Conservation (phyloP, 2,329 filamentous ascomycete species). For the Arthrobotrys sphaeroides region DNA sequence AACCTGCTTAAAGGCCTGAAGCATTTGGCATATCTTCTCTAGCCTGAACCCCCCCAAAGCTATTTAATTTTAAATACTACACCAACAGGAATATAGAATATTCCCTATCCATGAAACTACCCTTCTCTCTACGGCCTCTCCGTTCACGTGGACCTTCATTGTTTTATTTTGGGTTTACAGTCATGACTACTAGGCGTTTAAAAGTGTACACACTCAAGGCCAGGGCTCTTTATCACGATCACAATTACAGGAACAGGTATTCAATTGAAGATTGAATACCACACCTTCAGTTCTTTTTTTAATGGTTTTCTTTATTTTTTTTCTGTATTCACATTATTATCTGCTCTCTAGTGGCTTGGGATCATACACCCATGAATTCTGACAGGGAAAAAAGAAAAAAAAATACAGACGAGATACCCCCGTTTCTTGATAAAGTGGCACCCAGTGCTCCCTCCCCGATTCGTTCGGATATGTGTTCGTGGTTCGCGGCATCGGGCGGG, state of each 20-base stretch:
- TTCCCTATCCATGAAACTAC: background rate
- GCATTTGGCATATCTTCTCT: background rate
- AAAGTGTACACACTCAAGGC: conserved; percentile 30
- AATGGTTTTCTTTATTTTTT: conserved; percentile 21
- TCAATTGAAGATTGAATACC: background rate
- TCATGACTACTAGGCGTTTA: conserved; percentile 39
- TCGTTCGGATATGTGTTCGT: background rate
- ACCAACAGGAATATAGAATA: conserved; percentile 8
- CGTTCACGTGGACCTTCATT: conserved; percentile 12
- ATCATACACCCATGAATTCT: conserved; percentile 3
- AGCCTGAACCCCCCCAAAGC: background rate
- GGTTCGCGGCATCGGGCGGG: background rate
- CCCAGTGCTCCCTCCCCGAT: background rate
- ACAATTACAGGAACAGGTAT: background rate
- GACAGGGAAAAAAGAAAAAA: background rate
- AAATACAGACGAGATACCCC: conserved; percentile 17
- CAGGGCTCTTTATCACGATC: conserved; percentile 20
- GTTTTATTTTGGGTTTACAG: background rate
- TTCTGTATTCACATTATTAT: background rate
- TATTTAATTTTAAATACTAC: background rate
- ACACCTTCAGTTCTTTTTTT: background rate
- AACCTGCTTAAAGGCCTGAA: conserved; percentile 68
- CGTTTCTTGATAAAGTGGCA: background rate
- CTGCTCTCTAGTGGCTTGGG: background rate
- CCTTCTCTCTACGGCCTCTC: background rate